These are phyloP conservation scores for Myxozyma monticola DNA, from an alignment of 805 yeast species.

Conservation along the genomic window DNA sequence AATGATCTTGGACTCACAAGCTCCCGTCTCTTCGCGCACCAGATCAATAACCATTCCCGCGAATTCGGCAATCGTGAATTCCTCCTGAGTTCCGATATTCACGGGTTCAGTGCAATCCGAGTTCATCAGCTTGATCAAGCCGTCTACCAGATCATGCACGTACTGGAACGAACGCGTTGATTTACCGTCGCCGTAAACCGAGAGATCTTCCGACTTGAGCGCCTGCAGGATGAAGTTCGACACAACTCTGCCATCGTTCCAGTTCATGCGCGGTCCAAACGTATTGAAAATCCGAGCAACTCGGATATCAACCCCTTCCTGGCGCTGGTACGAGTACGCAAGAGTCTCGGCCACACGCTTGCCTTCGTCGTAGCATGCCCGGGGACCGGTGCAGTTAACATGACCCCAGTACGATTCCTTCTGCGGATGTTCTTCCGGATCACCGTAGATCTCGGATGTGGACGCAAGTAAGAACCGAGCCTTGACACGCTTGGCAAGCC, in stretches of 20 bases:
- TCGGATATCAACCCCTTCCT: constrained; percentile 34
- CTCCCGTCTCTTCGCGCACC: constrained; percentile 25
- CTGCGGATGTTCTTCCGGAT: constrained; percentile 36
- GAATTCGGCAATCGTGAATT: constrained; percentile 33
- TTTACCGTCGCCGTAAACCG: constrained; percentile 34
- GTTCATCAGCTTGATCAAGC: constrained; percentile 34
- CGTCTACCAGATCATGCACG: constrained; percentile 35
- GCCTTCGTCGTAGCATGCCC: constrained; percentile 38
- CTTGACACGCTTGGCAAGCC: constrained; percentile 36
- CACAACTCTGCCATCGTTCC: constrained; percentile 37
- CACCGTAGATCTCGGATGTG: constrained; percentile 37
- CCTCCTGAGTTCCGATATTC: constrained; percentile 35
- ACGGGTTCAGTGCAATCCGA: constrained; percentile 34
- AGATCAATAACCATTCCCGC: constrained; percentile 32
- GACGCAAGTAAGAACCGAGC: constrained; percentile 35
- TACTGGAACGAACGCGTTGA: constrained; percentile 36
- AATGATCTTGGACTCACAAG: constrained; percentile 28
- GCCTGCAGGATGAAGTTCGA: constrained; percentile 36
- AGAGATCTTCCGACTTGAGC: constrained; percentile 32
- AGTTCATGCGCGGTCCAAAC: constrained; percentile 36
- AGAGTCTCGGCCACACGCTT: constrained; percentile 36
- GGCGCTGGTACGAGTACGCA: constrained; percentile 34
- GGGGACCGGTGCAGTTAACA: constrained; percentile 34
- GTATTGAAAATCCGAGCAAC: constrained; percentile 37
- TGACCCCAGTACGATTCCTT: constrained; percentile 35